phyloP scores from a whole-genome alignment of 2,329 filamentous ascomycete species.

The Paecilomyces dactylethromorphus region DNA sequence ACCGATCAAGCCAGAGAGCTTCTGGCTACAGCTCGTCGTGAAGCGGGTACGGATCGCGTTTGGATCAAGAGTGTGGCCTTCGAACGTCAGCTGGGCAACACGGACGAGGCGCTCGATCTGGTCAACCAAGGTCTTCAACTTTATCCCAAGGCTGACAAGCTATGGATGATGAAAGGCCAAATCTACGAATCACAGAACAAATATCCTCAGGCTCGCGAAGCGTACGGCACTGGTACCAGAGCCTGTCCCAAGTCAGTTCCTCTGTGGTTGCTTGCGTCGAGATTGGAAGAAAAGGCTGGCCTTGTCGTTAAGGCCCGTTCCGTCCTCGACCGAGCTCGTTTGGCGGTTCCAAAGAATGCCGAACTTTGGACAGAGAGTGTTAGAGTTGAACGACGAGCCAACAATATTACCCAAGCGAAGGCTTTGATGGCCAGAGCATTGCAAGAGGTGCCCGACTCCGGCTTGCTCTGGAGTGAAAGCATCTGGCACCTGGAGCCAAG shows the following conservation, averaged over 20 bases:
- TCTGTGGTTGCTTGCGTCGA: constrained; percentile 81
- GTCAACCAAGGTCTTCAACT: constrained; percentile 78
- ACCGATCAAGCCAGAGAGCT: constrained; percentile 76
- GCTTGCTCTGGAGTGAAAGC: constrained; percentile 84
- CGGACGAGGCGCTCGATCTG: constrained; percentile 76
- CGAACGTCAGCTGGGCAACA: constrained; percentile 75
- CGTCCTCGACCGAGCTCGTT: constrained; percentile 82
- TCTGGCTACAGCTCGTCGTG: constrained; percentile 72
- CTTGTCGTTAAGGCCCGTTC: constrained; percentile 87
- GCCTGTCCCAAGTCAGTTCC: constrained; percentile 77
- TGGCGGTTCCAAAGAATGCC: constrained; percentile 77
- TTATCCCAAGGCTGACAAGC: constrained; percentile 78
- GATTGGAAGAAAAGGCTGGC: constrained; percentile 79
- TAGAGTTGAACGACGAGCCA: constrained; percentile 79
- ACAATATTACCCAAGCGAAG: constrained; percentile 77
- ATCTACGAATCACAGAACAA: constrained; percentile 84
- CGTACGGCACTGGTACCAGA: constrained; percentile 81
- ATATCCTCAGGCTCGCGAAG: constrained; percentile 77
- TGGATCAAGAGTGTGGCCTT: constrained; percentile 97
- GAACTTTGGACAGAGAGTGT: constrained; percentile 92
- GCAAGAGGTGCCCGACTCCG: constrained; percentile 82
- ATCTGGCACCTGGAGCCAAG: constrained; percentile 92
- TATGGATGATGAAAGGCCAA: constrained; percentile 99
- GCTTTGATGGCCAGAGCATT: constrained; percentile 88
- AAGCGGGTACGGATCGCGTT: constrained; percentile 90